Conservation (phyloP, 23 red algal species). For the Gracilariopsis chorda region DNA sequence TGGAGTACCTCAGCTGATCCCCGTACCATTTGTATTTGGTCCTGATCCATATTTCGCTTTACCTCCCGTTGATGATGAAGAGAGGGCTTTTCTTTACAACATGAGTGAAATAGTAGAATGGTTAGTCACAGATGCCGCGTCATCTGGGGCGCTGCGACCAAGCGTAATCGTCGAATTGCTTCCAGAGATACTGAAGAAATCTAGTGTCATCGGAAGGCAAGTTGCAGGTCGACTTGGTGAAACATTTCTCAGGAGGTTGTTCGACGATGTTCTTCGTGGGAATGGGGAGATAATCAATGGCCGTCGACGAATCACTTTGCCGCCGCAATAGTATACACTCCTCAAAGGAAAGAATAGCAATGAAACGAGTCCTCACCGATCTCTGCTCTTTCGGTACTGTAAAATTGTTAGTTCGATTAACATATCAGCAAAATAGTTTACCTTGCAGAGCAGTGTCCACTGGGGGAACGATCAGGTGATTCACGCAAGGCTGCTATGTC, state of each 20-base stretch:
- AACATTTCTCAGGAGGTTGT: slow-evolving; percentile 36
- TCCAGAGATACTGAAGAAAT: slow-evolving; percentile 39
- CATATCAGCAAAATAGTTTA: too few species aligned
- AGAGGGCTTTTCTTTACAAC: slow-evolving; percentile 40
- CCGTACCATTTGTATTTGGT: slow-evolving; percentile 8
- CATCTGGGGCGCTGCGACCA: background rate
- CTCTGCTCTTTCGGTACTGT: too few species aligned
- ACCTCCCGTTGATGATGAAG: slow-evolving; percentile 43
- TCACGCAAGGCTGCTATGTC: too few species aligned
- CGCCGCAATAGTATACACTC: too few species aligned
- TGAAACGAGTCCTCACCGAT: too few species aligned
- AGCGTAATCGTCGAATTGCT: slow-evolving; percentile 28
- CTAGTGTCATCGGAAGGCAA: slow-evolving; percentile 18
- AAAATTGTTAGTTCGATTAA: too few species aligned
- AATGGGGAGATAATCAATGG: slow-evolving; percentile 34
- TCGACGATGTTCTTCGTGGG: slow-evolving; percentile 43
- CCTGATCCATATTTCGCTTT: slow-evolving; percentile 35
- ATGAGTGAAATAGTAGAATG: slow-evolving; percentile 46
- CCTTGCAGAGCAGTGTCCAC: too few species aligned
- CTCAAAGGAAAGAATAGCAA: too few species aligned
- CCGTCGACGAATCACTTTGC: slow-evolving; percentile 12
- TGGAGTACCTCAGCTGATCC: background rate
- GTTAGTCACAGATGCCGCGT: slow-evolving; percentile 3
- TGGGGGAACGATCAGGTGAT: too few species aligned
- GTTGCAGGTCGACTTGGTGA: slow-evolving; percentile 53